Conservation (phyloP, 2,329 filamentous ascomycete genomes). For the Elsinoe perseae region DNA sequence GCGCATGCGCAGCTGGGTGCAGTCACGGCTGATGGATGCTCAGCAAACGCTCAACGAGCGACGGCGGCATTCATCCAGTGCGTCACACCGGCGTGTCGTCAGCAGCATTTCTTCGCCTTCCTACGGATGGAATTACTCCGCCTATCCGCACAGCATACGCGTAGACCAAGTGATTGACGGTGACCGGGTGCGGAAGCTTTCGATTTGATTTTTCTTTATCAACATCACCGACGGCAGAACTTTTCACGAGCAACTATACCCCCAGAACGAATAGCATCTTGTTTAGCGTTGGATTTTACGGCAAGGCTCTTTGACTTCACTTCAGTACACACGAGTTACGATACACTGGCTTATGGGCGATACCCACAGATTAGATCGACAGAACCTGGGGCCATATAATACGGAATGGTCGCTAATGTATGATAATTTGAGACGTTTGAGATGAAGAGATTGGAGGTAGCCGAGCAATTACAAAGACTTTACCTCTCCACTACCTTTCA, state of each 20-base stretch:
- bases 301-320: not conserved
- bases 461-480: not conserved
- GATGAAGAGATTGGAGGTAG: no score
- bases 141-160: not conserved
- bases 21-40: constrained; percentile 46
- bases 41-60: constrained; percentile 43
- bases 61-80: constrained; percentile 25
- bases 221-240: not conserved
- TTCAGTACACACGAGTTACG: not conserved
- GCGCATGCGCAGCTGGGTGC: constrained; percentile 44
- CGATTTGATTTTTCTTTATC: not conserved
- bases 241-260: not conserved
- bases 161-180: not conserved
- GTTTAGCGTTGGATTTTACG: no score
- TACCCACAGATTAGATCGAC: not conserved
- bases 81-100: not conserved
- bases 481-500: not conserved
- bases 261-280: not conserved
- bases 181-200: constrained; percentile 11
- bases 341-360: not conserved
- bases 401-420: no score
- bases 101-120: not conserved
- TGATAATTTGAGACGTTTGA: no score
- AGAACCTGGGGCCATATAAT: not conserved
- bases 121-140: not conserved